Conservation (phyloP, 192 early-diverging fungal genomes). For the Umbelopsis isabellina region DNA sequence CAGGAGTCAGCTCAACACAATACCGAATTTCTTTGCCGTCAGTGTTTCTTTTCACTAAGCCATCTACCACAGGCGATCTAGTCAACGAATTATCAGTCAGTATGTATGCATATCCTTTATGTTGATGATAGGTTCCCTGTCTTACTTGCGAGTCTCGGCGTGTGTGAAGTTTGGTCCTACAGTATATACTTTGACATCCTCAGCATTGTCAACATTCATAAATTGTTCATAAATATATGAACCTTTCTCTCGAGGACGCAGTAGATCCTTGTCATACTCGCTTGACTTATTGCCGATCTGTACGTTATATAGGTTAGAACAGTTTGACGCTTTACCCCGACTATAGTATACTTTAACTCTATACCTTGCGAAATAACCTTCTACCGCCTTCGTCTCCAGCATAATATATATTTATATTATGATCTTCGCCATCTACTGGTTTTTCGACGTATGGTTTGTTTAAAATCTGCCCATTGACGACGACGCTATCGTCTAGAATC, state of each 20-base stretch:
- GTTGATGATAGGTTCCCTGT: not conserved
- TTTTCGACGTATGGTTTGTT: slow-evolving; percentile 98
- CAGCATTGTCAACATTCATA: slow-evolving; percentile 91
- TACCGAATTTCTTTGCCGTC: slow-evolving; percentile 98
- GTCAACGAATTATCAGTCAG: slow-evolving; percentile 1
- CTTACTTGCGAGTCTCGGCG: slow-evolving; percentile 92
- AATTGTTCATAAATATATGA: slow-evolving; percentile 97
- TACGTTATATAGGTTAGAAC: not conserved
- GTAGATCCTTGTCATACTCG: slow-evolving; percentile 78
- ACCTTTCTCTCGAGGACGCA: slow-evolving; percentile 68
- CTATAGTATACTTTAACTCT: not conserved
- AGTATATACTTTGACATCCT: slow-evolving; percentile 98
- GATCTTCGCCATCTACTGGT: slow-evolving; percentile 92
- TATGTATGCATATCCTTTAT: not conserved
- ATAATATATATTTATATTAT: slow-evolving; percentile 98
- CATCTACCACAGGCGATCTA: slow-evolving; percentile 94
- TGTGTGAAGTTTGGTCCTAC: slow-evolving; percentile 87
- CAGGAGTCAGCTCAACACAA: slow-evolving; percentile 74
- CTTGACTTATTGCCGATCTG: slow-evolving; percentile 93
- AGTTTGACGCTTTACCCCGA: too few species aligned
- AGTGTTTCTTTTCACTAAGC: slow-evolving; percentile 90
- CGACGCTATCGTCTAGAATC: slow-evolving; percentile 62
- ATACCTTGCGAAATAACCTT: slow-evolving; percentile 75
- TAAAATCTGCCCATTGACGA: slow-evolving; percentile 70
- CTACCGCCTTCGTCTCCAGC: slow-evolving; percentile 81